These are phyloP conservation scores for Elsinoe batatas DNA, from an alignment of 2,329 filamentous ascomycete genomes.

Conservation along the genomic window DNA sequence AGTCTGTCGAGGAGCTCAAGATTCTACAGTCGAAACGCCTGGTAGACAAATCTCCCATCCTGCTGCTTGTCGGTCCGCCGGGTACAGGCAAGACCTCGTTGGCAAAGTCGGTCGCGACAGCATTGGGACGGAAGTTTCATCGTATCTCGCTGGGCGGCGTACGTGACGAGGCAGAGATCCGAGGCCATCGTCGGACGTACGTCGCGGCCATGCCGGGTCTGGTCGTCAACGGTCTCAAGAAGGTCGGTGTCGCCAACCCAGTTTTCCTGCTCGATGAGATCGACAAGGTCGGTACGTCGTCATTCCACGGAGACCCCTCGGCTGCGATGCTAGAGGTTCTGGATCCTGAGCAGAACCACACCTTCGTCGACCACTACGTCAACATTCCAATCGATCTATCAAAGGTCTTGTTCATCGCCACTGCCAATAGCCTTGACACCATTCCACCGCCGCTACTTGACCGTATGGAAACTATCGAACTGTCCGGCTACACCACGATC, in stretches of 20 bases:
- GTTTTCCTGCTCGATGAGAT: constrained; percentile 96
- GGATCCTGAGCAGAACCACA: constrained; percentile 93
- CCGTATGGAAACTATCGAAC: constrained; percentile 90
- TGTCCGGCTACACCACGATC: constrained; percentile 91
- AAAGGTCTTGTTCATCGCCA: constrained; percentile 95
- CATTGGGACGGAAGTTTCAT: constrained; percentile 90
- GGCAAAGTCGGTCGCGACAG: constrained; percentile 83
- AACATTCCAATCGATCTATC: constrained; percentile 91
- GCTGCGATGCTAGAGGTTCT: constrained; percentile 97
- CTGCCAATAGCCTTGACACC: constrained; percentile 87
- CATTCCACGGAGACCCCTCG: constrained; percentile 89
- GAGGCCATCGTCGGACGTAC: constrained; percentile 88
- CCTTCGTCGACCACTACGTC: constrained; percentile 92
- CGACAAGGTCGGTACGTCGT: constrained; percentile 86
- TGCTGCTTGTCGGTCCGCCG: constrained; percentile 85
- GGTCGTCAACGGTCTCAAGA: constrained; percentile 86
- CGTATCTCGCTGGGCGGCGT: constrained; percentile 94
- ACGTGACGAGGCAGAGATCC: constrained; percentile 90
- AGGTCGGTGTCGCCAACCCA: constrained; percentile 89
- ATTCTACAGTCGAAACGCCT: constrained; percentile 72
- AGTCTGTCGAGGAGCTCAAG: constrained; percentile 52
- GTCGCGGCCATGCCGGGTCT: constrained; percentile 98
- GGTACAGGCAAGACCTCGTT: constrained; percentile 94
- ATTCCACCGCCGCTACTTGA: constrained; percentile 91
- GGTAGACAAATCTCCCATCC: constrained; percentile 90